A percentile compares a stretch with the other conserved stretches of the same genome.
phyloP scores from a whole-genome alignment of 768 basidiomycete species.

The Tricholoma saponaceum region DNA sequence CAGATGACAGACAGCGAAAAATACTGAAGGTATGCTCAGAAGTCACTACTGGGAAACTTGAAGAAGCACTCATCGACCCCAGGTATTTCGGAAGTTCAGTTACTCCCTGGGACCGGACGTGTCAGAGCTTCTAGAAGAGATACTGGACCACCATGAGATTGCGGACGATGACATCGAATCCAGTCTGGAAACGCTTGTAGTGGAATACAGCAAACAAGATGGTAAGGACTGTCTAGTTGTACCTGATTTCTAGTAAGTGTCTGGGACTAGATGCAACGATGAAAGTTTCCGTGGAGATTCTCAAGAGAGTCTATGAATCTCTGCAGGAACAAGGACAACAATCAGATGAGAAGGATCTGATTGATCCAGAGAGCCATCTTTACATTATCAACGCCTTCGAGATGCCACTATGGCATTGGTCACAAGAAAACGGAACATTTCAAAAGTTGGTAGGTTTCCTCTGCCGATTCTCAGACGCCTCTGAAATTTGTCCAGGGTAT shows the following conservation, averaged over 20 bases:
- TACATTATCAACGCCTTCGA: conserved; percentile 88
- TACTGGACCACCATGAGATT: conserved; percentile 71
- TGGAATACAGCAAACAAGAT: conserved; percentile 89
- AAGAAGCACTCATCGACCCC: background rate
- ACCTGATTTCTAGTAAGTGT: background rate
- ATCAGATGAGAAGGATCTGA: conserved; percentile 51
- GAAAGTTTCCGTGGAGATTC: conserved; percentile 70
- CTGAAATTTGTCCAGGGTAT: conserved; percentile 35
- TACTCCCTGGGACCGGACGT: conserved; percentile 83
- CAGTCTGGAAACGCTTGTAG: conserved; percentile 76
- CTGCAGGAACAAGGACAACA: conserved; percentile 64
- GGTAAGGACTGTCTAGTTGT: conserved; percentile 35
- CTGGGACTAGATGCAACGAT: conserved; percentile 60
- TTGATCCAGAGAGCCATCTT: conserved; percentile 81
- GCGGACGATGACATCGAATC: conserved; percentile 63
- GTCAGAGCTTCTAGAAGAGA: conserved; percentile 63
- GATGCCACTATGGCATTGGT: conserved; percentile 95
- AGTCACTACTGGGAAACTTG: background rate
- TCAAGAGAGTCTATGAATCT: conserved; percentile 69
- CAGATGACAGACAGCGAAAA: conserved; percentile 41
- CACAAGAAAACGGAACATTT: conserved; percentile 79
- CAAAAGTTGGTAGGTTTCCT: conserved; percentile 56
- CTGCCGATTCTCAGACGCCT: background rate
- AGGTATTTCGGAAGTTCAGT: conserved; percentile 88
- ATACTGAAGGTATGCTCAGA: conserved; percentile 41